A percentile compares a stretch with the other conserved stretches of the same genome.
These are phyloP conservation scores for Penicillium bialowiezense DNA, from an alignment of 495 filamentous ascomycete genomes.

Conservation along the genomic window DNA sequence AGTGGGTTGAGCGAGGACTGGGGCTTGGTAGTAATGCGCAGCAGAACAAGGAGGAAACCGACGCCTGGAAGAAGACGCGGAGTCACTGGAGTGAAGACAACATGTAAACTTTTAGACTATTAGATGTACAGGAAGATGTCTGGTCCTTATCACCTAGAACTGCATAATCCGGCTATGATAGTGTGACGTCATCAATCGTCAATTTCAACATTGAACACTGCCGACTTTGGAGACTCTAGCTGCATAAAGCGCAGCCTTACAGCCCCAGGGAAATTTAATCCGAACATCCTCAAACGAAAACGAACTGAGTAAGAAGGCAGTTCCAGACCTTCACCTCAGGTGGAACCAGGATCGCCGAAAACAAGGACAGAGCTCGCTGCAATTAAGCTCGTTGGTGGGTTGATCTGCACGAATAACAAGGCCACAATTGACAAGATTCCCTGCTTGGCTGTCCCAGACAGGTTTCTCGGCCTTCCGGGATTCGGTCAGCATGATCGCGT, in stretches of 20 bases:
- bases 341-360: conserved; percentile 4
- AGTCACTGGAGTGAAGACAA: conserved; percentile 71
- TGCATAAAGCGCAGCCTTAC: too few relatives aligned
- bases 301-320: neutral
- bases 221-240: too few relatives aligned
- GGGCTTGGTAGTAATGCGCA: conserved; percentile 62
- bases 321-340: conserved; percentile 5
- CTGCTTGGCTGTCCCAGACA: neutral
- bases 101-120: conserved; percentile 44
- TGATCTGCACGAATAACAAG: conserved; percentile 2
- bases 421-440: conserved; percentile 7
- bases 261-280: too few relatives aligned
- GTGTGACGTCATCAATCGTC: too few relatives aligned
- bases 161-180: too few relatives aligned
- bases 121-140: conserved; percentile 8
- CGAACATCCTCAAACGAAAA: too few relatives aligned
- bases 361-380: neutral
- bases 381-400: neutral
- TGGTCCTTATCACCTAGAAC: too few relatives aligned
- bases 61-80: conserved; percentile 63
- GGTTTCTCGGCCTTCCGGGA: conserved; percentile 3
- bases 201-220: too few relatives aligned
- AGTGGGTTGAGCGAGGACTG: conserved; percentile 92
- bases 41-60: conserved; percentile 59
- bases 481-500: conserved; percentile 1